Percentiles rank a stretch among this genome's conserved stretches.
These are phyloP conservation scores for Rugosomyces carneus DNA, from an alignment of 1,284 basidiomycete species.

Conservation along the genomic window DNA sequence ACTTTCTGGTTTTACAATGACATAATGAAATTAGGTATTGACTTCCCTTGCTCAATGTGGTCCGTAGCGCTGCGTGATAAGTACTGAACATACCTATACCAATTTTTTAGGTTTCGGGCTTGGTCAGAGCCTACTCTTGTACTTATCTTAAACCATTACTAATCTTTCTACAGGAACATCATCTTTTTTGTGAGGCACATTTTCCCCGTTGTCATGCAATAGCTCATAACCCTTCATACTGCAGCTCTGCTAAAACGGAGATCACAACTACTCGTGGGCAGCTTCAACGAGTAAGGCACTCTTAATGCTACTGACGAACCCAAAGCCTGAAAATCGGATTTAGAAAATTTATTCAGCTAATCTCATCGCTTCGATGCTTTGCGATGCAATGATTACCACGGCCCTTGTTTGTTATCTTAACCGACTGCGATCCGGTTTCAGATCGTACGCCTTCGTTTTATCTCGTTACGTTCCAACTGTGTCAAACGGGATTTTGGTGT, in stretches of 20 bases:
- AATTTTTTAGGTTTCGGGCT: background rate
- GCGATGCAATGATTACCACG: background rate
- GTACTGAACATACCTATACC: background rate
- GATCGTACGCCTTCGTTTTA: constrained; percentile 6
- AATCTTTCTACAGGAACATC: background rate
- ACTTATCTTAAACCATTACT: background rate
- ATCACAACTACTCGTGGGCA: background rate
- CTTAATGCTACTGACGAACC: background rate
- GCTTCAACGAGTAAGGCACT: background rate
- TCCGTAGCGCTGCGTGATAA: background rate
- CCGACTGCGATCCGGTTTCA: constrained; percentile 5
- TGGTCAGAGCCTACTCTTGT: background rate
- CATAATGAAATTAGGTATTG: background rate
- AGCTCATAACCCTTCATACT: background rate
- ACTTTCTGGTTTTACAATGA: background rate
- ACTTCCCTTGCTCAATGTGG: constrained; percentile 1
- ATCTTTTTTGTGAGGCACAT: background rate
- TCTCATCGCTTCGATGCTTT: background rate
- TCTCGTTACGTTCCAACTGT: background rate
- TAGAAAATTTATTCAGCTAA: background rate
- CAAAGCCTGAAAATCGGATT: background rate
- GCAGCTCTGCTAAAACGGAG: background rate
- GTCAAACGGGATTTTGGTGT: background rate
- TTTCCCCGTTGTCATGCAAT: background rate
- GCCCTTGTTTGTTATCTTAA: background rate